phyloP scores from a whole-genome alignment of 139 green algal species.

The Ostreobium quekettii region DNA sequence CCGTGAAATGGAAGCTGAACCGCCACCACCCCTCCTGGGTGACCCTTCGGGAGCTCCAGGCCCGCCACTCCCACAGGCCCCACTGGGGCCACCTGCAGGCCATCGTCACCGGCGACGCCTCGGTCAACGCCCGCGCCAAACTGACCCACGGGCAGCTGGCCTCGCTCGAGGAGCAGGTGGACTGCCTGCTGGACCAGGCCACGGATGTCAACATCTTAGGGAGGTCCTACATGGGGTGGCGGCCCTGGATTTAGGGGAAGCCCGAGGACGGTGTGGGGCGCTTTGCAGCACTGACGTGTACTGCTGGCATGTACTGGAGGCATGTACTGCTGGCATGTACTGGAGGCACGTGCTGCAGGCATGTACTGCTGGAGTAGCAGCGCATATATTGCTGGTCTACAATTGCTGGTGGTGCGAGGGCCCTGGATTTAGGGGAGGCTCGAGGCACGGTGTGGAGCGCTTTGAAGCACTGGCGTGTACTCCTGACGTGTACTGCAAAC shows the following conservation, averaged over 20 bases:
- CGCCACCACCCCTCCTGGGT: conserved; percentile 44
- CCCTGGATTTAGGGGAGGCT: no score
- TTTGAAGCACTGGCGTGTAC: no score
- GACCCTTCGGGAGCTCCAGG: conserved; percentile 32
- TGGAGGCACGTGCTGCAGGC: no score
- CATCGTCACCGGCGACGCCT: conserved; percentile 17
- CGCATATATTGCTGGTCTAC: no score
- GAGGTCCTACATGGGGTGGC: conserved; percentile 48
- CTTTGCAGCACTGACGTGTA: no score
- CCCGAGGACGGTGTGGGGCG: no score
- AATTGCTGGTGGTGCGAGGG: no score
- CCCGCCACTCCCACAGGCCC: not conserved
- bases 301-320: no score
- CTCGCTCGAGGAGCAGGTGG: conserved; percentile 34
- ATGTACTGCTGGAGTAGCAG: no score
- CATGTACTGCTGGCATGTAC: no score
- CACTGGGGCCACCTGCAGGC: conserved; percentile 18
- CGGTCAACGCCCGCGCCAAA: not conserved
- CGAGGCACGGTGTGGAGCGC: no score
- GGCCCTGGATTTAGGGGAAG: conserved; percentile 41
- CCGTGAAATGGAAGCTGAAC: conserved; percentile 35
- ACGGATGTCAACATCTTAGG: conserved; percentile 47
- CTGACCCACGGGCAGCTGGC: not conserved
- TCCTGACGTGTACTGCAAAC: no score
- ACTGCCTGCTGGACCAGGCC: conserved; percentile 54